phyloP scores from a whole-genome alignment of 2,329 filamentous ascomycete genomes.

The Penicillium hordei region DNA sequence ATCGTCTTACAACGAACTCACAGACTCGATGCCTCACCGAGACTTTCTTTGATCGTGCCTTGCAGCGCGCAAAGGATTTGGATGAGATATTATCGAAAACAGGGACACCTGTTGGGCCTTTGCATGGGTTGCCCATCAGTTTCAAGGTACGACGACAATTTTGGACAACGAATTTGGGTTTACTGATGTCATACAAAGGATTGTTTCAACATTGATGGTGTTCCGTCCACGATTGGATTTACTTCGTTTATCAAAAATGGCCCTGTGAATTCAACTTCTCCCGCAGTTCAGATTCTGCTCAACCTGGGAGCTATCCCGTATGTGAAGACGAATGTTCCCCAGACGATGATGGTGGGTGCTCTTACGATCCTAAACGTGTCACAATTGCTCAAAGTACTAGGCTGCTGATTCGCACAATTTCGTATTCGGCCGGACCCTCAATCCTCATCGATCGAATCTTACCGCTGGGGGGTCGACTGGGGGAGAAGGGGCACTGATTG shows the following conservation, averaged over 20 bases:
- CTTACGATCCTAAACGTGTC: no score
- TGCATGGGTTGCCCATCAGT: constrained; percentile 62
- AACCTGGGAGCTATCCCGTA: constrained; percentile 63
- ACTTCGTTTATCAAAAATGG: constrained; percentile 60
- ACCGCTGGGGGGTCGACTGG: constrained; percentile 65
- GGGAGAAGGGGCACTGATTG: constrained; percentile 63
- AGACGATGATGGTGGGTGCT: constrained; percentile 40
- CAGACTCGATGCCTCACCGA: constrained; percentile 52
- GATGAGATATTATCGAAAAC: constrained; percentile 46
- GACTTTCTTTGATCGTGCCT: constrained; percentile 52
- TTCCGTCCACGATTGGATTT: constrained; percentile 50
- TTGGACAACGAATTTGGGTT: background rate
- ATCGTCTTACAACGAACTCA: background rate
- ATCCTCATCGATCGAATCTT: constrained; percentile 59
- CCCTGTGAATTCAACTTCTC: constrained; percentile 51
- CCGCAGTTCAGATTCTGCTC: constrained; percentile 57
- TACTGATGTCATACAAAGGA: constrained; percentile 3
- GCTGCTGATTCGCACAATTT: constrained; percentile 55
- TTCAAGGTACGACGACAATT: constrained; percentile 37
- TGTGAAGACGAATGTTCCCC: constrained; percentile 68
- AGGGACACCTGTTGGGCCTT: constrained; percentile 53
- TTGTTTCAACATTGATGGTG: constrained; percentile 17
- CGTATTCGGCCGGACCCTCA: constrained; percentile 60
- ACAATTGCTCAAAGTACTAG: constrained; percentile 45
- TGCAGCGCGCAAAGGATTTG: constrained; percentile 50